These are phyloP conservation scores for Claviceps pazoutovae DNA, from an alignment of 2,329 filamentous ascomycete genomes.

Conservation along the genomic window DNA sequence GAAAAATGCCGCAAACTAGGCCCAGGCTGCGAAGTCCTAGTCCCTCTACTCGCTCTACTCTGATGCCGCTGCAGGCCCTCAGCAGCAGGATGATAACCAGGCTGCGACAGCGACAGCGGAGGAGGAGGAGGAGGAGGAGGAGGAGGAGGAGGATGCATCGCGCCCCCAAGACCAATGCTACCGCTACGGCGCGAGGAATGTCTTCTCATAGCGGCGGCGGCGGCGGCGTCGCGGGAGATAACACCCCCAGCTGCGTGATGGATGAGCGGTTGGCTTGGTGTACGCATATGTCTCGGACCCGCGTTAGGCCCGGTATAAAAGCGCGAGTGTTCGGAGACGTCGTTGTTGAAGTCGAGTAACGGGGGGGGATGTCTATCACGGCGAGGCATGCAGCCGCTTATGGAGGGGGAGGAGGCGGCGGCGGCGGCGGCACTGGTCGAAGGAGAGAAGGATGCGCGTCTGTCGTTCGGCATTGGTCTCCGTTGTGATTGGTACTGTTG, in stretches of 20 bases:
- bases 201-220: not conserved
- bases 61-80: not conserved
- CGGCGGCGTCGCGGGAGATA: conserved; percentile 2
- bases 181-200: conserved; percentile 4
- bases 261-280: conserved; percentile 27
- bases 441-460: not conserved
- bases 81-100: conserved; percentile 11
- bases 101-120: conserved; percentile 13
- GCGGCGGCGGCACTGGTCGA: not conserved
- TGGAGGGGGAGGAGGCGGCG: not conserved
- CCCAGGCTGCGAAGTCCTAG: not conserved
- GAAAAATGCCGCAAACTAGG: conserved; percentile 1
- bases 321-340: conserved; percentile 49
- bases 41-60: not conserved
- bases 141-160: not conserved
- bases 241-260: conserved; percentile 26
- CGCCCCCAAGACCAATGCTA: not conserved
- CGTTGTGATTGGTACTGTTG: conserved; percentile 2
- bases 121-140: conserved; percentile 11
- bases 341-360: conserved; percentile 49
- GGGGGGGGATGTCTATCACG: conserved; percentile 35
- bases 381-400: conserved; percentile 4
- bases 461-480: conserved; percentile 15
- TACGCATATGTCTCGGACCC: conserved; percentile 26
- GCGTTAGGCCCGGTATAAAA: conserved; percentile 35